A percentile compares a stretch with the other conserved stretches of the same genome.
phyloP scores from a whole-genome alignment of 306 rosid genomes.

The Vigna nakashimae region DNA sequence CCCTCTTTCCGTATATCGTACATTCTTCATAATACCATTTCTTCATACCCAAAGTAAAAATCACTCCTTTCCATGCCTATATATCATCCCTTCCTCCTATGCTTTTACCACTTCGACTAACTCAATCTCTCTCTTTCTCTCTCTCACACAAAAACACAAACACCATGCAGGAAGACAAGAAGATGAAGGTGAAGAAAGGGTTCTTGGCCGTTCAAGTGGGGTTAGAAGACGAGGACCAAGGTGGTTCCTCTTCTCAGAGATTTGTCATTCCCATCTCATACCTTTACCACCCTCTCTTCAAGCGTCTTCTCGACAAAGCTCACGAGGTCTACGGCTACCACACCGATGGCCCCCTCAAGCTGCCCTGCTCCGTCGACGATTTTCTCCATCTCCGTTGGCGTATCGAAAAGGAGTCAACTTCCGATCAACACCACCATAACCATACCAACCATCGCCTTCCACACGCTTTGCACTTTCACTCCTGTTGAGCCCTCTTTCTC shows the following conservation, averaged over 20 bases:
- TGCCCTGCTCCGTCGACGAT: conserved; percentile 75
- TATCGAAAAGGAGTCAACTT: conserved; percentile 60
- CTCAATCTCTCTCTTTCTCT: no score
- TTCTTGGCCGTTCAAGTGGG: conserved; percentile 74
- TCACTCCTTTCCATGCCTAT: no score
- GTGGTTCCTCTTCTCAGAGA: conserved; percentile 40
- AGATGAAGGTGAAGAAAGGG: conserved; percentile 82
- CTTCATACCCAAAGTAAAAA: no score
- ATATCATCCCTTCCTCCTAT: no score
- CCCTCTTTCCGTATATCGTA: no score
- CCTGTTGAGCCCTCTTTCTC: conserved; percentile 44
- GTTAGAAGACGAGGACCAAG: conserved; percentile 61
- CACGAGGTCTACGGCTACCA: conserved; percentile 76
- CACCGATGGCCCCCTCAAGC: conserved; percentile 71
- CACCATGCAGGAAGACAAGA: conserved; percentile 53
- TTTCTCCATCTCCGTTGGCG: conserved; percentile 71
- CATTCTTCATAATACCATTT: no score
- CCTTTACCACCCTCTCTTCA: conserved; percentile 74
- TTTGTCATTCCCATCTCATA: conserved; percentile 67
- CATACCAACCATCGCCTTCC: conserved; percentile 50
- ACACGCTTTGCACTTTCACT: conserved; percentile 56
- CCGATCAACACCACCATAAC: conserved; percentile 30
- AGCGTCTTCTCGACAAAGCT: conserved; percentile 67
- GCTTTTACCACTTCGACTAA: no score
- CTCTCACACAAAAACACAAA: no score